A percentile compares a stretch with the other conserved stretches of the same genome.
Conservation (phyloP, 1,284 basidiomycete species). For the Caloboletus inedulis region DNA sequence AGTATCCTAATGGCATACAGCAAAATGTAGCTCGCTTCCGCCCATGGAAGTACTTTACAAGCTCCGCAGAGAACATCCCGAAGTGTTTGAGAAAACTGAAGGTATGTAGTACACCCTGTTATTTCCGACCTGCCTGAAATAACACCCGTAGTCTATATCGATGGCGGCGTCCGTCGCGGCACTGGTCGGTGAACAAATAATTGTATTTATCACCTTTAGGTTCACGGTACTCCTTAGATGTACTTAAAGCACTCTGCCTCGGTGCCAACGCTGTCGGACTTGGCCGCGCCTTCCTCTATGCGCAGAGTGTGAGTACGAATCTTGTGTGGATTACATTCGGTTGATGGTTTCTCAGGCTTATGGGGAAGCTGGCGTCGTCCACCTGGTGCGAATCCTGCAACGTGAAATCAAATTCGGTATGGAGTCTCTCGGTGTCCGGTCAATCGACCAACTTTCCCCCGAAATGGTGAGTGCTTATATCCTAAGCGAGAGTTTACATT, state of each 20-base stretch:
- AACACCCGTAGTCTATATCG: conserved; percentile 67
- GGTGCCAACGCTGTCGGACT: conserved; percentile 90
- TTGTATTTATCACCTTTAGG: background rate
- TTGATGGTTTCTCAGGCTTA: conserved; percentile 55
- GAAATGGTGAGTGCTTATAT: conserved; percentile 59
- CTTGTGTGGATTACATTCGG: conserved; percentile 3
- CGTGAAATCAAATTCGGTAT: conserved; percentile 82
- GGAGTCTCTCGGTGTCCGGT: conserved; percentile 75
- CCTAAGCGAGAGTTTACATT: conserved; percentile 35
- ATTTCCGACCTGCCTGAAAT: conserved; percentile 1
- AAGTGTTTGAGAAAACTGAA: conserved; percentile 72
- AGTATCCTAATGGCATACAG: background rate
- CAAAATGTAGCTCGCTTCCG: conserved; percentile 53
- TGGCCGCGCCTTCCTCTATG: conserved; percentile 88
- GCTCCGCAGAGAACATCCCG: conserved; percentile 68
- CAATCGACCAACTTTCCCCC: conserved; percentile 68
- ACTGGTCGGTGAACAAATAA: conserved; percentile 49
- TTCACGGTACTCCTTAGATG: conserved; percentile 46
- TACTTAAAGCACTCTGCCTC: conserved; percentile 88
- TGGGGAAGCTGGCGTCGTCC: conserved; percentile 77
- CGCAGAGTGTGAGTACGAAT: conserved; percentile 64
- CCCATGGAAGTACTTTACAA: conserved; percentile 75
- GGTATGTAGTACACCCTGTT: conserved; percentile 36
- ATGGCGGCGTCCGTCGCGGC: conserved; percentile 84
- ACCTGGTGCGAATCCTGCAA: conserved; percentile 69